Percentiles rank a stretch among this genome's conserved stretches.
Evolutionary conservation across 495 filamentous ascomycete species (phyloP).

Genomic region (Lasiosphaeria hispida): DNA sequence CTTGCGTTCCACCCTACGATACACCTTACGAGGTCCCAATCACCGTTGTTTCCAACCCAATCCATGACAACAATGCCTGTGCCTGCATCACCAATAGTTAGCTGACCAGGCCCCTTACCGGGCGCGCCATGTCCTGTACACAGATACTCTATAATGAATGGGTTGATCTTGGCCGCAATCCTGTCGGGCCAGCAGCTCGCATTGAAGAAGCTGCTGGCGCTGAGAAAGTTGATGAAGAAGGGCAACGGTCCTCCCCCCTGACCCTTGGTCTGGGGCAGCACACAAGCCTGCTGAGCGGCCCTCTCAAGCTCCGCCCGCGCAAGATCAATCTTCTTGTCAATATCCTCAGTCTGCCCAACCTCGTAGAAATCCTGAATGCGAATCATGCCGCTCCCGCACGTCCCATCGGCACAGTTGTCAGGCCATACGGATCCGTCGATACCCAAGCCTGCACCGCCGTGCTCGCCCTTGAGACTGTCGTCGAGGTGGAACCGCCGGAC

Average conservation of each 20-base stretch:
- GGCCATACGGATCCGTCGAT: slow-evolving; percentile 84
- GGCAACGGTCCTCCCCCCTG: slow-evolving; percentile 46
- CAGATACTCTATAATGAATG: slow-evolving; percentile 77
- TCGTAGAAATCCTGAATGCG: slow-evolving; percentile 97
- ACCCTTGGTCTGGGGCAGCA: not conserved
- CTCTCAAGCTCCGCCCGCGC: slow-evolving; percentile 72
- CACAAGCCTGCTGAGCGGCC: slow-evolving; percentile 50
- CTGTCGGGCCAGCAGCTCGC: slow-evolving; percentile 88
- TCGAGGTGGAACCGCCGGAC: slow-evolving; percentile 74
- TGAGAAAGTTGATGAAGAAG: slow-evolving; percentile 88
- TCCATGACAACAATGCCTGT: slow-evolving; percentile 94
- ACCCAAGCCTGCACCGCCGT: slow-evolving; percentile 67
- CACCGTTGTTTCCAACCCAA: slow-evolving; percentile 83
- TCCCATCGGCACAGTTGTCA: slow-evolving; percentile 80
- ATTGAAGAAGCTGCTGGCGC: slow-evolving; percentile 90
- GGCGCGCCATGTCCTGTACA: slow-evolving; percentile 62
- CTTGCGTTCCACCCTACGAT: slow-evolving; percentile 89
- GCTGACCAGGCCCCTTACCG: slow-evolving; percentile 41
- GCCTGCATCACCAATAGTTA: slow-evolving; percentile 64
- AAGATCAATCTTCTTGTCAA: slow-evolving; percentile 75
- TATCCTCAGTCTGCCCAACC: slow-evolving; percentile 69
- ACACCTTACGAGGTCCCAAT: slow-evolving; percentile 90
- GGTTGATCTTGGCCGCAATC: slow-evolving; percentile 89
- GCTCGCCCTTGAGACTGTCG: slow-evolving; percentile 56
- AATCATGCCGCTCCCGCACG: slow-evolving; percentile 66